Percentiles rank a stretch among this genome's conserved stretches.
Conservation (phyloP, 257 asterid genomes). For the Nicotiana otophora region DNA sequence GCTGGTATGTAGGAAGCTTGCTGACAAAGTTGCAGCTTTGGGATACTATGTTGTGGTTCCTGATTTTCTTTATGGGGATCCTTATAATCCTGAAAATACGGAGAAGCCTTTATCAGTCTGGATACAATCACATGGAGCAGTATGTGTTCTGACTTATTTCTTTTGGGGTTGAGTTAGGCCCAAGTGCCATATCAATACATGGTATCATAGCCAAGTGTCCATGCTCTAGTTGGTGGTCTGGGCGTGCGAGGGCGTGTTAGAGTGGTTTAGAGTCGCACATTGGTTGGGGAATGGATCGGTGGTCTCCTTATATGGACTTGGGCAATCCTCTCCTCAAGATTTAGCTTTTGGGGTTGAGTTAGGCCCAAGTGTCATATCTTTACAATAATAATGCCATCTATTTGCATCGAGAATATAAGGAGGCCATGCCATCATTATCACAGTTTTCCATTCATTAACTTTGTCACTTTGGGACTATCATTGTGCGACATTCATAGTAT, state of each 20-base stretch:
- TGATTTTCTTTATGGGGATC: conserved; percentile 57
- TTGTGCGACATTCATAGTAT: neutral
- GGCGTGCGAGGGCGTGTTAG: too few species aligned
- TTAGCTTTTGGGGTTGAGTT: too few species aligned
- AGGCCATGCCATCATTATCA: neutral
- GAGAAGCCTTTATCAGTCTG: conserved; percentile 32
- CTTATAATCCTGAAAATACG: conserved; percentile 32
- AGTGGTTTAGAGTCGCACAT: too few species aligned
- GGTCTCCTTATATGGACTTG: too few species aligned
- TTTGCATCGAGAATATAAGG: neutral
- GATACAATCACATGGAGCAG: conserved; percentile 43
- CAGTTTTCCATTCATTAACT: neutral
- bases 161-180: neutral
- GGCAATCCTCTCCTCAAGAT: too few species aligned
- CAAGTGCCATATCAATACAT: too few species aligned
- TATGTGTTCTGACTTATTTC: conserved; percentile 18
- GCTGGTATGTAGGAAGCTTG: conserved; percentile 45
- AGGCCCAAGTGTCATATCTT: too few species aligned
- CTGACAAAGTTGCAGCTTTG: conserved; percentile 61
- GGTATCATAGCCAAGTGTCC: too few species aligned
- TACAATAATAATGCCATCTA: neutral
- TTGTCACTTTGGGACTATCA: neutral
- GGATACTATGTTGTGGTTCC: conserved; percentile 65
- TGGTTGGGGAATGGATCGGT: too few species aligned
- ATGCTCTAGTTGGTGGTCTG: too few species aligned